Evolutionary conservation across 108 stramenopile species (phyloP).

Genomic region (Pseudonitzschia multiseries): DNA sequence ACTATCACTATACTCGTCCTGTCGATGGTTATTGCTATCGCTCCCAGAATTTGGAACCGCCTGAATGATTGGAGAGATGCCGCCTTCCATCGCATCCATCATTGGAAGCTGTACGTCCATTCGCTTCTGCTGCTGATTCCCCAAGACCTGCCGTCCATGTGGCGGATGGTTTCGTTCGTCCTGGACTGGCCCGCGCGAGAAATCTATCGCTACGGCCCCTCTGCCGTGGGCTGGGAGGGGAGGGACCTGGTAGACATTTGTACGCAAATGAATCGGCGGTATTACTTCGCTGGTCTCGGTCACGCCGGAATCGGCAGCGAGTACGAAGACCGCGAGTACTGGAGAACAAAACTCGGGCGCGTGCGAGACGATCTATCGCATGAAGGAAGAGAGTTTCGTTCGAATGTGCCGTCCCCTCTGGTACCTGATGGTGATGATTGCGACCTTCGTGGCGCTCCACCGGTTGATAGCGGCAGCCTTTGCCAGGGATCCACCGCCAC

Average conservation of each 20-base stretch:
- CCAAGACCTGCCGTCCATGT: not conserved
- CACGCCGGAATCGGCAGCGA: conserved; percentile 22
- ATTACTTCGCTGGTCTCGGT: not conserved
- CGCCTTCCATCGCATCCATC: too few species aligned
- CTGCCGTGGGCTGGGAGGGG: conserved; percentile 62
- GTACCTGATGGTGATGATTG: conserved; percentile 22
- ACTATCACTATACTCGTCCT: not conserved
- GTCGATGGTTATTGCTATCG: not conserved
- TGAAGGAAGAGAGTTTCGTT: conserved; percentile 58
- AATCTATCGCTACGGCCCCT: conserved; percentile 59
- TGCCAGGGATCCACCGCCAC: conserved; percentile 12
- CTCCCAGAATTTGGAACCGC: too few species aligned
- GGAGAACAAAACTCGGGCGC: conserved; percentile 62
- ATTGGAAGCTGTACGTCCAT: not conserved
- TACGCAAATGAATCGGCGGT: conserved; percentile 30
- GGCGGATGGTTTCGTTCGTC: conserved; percentile 3
- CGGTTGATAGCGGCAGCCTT: conserved; percentile 29
- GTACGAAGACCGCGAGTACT: conserved; percentile 56
- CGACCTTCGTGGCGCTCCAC: conserved; percentile 28
- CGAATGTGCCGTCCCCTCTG: conserved; percentile 46
- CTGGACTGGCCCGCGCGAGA: conserved; percentile 54
- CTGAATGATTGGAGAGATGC: too few species aligned
- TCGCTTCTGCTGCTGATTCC: not conserved
- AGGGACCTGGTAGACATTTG: conserved; percentile 49
- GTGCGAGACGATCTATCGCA: conserved; percentile 46